Evolutionary conservation across 177 flowering plant genomes (phyloP).

Genomic region (Vitis hybrid): DNA sequence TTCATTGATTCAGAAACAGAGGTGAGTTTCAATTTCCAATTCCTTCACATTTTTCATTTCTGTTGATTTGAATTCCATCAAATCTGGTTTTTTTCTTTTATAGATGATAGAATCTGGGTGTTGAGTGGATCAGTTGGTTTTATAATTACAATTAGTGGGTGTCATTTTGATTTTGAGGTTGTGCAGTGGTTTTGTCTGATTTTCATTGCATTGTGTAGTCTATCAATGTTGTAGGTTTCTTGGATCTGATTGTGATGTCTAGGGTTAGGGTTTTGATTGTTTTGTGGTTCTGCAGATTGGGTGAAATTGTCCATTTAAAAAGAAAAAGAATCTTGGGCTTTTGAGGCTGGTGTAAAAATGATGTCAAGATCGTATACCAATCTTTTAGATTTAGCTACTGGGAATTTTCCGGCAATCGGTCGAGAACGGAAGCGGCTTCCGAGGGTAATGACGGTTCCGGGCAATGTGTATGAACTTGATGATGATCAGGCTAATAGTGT

Average conservation of each 20-base stretch:
- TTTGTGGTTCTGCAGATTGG: conserved; percentile 7
- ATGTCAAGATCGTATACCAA: conserved; percentile 69
- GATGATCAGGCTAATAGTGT: conserved; percentile 58
- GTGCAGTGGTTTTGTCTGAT: background rate
- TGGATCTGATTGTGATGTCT: background rate
- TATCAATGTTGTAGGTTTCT: too few species aligned
- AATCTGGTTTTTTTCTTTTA: background rate
- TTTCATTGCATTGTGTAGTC: background rate
- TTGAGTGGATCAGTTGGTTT: background rate
- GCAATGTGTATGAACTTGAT: conserved; percentile 53
- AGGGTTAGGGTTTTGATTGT: background rate
- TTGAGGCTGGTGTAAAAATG: conserved; percentile 33
- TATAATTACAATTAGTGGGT: background rate
- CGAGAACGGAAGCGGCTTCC: conserved; percentile 45
- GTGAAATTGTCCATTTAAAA: background rate
- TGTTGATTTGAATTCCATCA: background rate
- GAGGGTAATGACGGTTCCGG: conserved; percentile 63
- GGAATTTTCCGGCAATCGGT: conserved; percentile 60
- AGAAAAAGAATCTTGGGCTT: background rate
- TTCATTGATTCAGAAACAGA: background rate
- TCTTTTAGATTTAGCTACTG: conserved; percentile 67
- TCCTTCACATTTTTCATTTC: background rate
- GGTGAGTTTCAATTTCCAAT: background rate
- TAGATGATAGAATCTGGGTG: conserved; percentile 1
- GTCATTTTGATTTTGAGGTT: background rate